Conservation (phyloP, 805 yeast species). For the Diddensiella santjacobensis region DNA sequence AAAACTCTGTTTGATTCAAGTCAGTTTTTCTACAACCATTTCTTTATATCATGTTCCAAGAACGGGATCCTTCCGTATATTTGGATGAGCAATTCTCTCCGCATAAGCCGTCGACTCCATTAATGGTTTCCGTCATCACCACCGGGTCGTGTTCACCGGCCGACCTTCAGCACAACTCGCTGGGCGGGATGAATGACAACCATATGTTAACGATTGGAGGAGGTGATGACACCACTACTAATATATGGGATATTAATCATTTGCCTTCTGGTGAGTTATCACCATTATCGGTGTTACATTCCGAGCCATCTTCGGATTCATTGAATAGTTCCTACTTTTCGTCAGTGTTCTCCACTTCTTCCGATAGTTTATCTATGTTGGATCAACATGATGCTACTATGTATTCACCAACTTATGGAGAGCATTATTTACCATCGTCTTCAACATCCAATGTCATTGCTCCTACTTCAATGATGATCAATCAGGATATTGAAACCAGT, state of each 20-base stretch:
- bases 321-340: background rate
- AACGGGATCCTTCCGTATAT: background rate
- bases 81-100: background rate
- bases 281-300: conserved; percentile 1
- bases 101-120: background rate
- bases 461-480: background rate
- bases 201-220: background rate
- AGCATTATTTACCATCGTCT: background rate
- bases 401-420: background rate
- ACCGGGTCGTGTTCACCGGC: background rate
- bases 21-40: too few relatives aligned
- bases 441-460: background rate
- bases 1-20: too few relatives aligned
- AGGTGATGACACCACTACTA: background rate
- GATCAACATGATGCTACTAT: background rate
- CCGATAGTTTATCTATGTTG: background rate
- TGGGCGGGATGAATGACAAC: background rate
- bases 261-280: background rate
- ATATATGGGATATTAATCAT: background rate
- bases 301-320: conserved; percentile 1
- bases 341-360: background rate
- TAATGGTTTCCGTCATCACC: background rate
- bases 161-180: background rate
- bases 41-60: background rate
- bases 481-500: background rate